Base-by-base conservation (phyloP, 768 basidiomycete species). In the Pulveroboletus sp. region DNA sequence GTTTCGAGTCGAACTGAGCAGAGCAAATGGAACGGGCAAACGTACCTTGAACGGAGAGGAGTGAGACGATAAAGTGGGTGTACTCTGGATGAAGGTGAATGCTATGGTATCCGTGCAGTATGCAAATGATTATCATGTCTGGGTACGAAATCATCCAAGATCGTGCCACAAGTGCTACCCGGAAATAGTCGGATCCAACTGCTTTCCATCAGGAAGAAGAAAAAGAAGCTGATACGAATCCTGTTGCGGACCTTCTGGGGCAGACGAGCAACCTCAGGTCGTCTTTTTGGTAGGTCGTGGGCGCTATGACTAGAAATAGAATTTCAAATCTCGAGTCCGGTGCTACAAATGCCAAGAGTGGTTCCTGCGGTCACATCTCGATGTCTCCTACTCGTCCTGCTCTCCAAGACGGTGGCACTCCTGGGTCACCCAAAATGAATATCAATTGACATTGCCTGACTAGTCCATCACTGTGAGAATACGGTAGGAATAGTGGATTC, bases 231-330 rank as follows among this genome's bases (percentile, higher is more conserved):
- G 30, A 5, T 6, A 24, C 12, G 6, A 20, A 49, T 13, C 37
- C 38, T 14, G 35, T 31, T 9, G 22, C 37, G 4, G 71, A 60
- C 23, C 20, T 44, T 14, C 40, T 70, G 7, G 63, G 71, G 19
- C 78, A 78, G 78, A 71, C 72, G 10, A 56, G 65, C 16, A 68
- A 71, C 20, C 43, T 79, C 55, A 72, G 62, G 49, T 71, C 73
- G 16, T 75, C 75, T 30, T 60, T 81, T 11, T 71, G 75, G 44
- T 71, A 71, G 46, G 78, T 76, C 6, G 73, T 81, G 56, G 77
- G 74, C 55, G 68, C 74, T n/a, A 75, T 81, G 43, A 73, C 76
- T 34, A 68, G 74, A 16, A 73, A 63, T 53, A 55, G 77, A 23
- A 55, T 69, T 16, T 30, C 50, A 17, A 60, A 49, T 17, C 8